phyloP scores from a whole-genome alignment of 208 protist species.

The Naegleria fowleri region DNA sequence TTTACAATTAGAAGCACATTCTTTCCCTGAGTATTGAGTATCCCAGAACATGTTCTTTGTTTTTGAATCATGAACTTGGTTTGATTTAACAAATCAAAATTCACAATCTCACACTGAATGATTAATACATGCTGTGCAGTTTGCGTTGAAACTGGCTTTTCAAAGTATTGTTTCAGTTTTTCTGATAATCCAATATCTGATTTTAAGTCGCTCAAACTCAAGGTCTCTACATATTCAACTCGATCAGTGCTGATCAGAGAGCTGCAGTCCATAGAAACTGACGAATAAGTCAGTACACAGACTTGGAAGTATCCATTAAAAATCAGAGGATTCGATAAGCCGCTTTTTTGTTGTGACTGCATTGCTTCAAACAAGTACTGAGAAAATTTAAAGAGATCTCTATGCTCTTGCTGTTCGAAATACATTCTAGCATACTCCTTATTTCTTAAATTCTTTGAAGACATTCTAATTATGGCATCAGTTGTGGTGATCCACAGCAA shows the following conservation, averaged over 20 bases:
- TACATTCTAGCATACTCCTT: not conserved
- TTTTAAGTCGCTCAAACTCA: not conserved
- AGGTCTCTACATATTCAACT: not conserved
- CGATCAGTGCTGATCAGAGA: not conserved
- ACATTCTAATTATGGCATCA: conserved; percentile 1
- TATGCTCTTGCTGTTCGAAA: conserved; percentile 10
- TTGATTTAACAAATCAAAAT: not conserved
- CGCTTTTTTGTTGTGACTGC: not conserved
- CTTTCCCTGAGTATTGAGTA: not conserved
- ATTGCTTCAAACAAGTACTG: not conserved
- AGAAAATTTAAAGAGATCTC: not conserved
- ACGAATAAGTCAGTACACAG: not conserved
- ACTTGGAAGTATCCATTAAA: not conserved
- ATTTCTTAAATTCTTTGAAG: not conserved
- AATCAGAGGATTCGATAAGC: not conserved
- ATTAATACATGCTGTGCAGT: not conserved
- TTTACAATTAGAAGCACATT: not conserved
- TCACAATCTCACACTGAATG: not conserved
- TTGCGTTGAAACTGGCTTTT: not conserved
- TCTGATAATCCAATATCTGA: not conserved
- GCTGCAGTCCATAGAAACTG: not conserved
- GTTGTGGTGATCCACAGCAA: conserved; percentile 11
- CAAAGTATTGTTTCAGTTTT: not conserved
- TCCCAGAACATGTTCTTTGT: not conserved
- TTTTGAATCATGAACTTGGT: conserved; percentile 1